Conservation (phyloP, 2,329 filamentous ascomycete genomes). For the Colletotrichum chlorophyti region DNA sequence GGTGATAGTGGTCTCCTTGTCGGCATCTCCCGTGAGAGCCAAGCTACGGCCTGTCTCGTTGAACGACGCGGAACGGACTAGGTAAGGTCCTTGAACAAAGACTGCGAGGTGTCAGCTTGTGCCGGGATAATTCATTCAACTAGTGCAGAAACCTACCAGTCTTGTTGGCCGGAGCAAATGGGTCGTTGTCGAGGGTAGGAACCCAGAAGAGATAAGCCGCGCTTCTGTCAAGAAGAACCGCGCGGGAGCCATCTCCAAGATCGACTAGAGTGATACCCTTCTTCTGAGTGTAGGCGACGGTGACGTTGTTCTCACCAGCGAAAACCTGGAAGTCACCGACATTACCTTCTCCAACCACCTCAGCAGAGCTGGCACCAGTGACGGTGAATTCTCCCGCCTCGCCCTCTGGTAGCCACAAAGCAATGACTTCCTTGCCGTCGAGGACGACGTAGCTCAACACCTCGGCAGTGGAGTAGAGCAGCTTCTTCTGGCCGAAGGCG, state of each 20-base stretch:
- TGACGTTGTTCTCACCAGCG: conserved; percentile 45
- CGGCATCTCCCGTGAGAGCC: conserved; percentile 52
- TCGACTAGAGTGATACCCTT: conserved; percentile 54
- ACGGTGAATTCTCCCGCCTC: conserved; percentile 62
- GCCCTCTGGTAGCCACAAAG: conserved; percentile 60
- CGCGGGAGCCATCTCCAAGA: conserved; percentile 52
- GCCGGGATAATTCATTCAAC: too few relatives aligned
- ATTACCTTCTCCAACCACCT: conserved; percentile 43
- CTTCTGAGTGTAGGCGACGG: conserved; percentile 55
- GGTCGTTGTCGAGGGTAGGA: conserved; percentile 55
- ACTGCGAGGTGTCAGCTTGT: conserved; percentile 39
- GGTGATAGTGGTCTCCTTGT: conserved; percentile 47
- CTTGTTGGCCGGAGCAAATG: conserved; percentile 49
- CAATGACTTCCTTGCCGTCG: conserved; percentile 53
- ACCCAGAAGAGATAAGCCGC: conserved; percentile 65
- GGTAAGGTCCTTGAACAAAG: conserved; percentile 58
- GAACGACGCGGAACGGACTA: conserved; percentile 53
- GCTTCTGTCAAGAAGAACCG: conserved; percentile 60
- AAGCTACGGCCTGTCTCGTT: conserved; percentile 42
- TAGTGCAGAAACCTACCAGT: conserved; percentile 44
- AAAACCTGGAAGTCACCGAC: conserved; percentile 49
- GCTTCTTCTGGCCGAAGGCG: conserved; percentile 53
- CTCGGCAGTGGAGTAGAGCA: conserved; percentile 63
- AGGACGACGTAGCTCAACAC: conserved; percentile 58
- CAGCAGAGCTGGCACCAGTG: conserved; percentile 39